Evolutionary conservation across 2,329 filamentous ascomycete genomes (phyloP).

Genomic region (Dactylellina leptospora): DNA sequence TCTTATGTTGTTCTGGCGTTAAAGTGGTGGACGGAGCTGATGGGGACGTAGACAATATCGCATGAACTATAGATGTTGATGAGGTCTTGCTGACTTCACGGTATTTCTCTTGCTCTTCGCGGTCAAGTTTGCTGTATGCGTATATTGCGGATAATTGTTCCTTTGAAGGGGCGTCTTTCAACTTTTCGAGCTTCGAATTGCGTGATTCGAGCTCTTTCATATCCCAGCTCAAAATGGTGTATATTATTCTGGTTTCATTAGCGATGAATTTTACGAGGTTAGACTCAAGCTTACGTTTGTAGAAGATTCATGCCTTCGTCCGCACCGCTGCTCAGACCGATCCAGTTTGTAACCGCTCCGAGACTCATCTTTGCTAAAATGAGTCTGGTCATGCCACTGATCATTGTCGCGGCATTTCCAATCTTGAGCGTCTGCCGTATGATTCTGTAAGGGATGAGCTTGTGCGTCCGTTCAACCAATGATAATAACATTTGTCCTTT

Average conservation of each 20-base stretch:
- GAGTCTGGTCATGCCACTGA: conserved; percentile 76
- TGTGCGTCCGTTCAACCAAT: conserved; percentile 74
- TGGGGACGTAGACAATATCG: conserved; percentile 69
- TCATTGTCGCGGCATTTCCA: conserved; percentile 83
- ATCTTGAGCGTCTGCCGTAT: conserved; percentile 77
- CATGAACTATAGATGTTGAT: conserved; percentile 70
- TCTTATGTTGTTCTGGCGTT: conserved; percentile 69
- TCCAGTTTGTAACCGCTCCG: conserved; percentile 78
- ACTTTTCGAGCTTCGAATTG: conserved; percentile 71
- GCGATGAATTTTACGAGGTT: no score
- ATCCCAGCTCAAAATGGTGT: conserved; percentile 77
- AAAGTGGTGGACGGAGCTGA: conserved; percentile 62
- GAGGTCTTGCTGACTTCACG: conserved; percentile 66
- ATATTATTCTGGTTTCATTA: conserved; percentile 75
- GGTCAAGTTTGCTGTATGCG: conserved; percentile 66
- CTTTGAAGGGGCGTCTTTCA: conserved; percentile 68
- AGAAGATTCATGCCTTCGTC: conserved; percentile 83
- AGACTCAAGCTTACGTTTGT: conserved; percentile 64
- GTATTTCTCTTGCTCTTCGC: conserved; percentile 68
- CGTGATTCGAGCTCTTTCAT: conserved; percentile 73
- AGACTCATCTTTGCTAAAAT: conserved; percentile 81
- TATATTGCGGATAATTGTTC: conserved; percentile 71
- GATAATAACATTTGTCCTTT: conserved; percentile 78
- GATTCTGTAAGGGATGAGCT: conserved; percentile 75
- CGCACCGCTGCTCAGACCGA: conserved; percentile 74